phyloP scores from a whole-genome alignment of 495 filamentous ascomycete species.

The Barbatosphaeria neglecta region DNA sequence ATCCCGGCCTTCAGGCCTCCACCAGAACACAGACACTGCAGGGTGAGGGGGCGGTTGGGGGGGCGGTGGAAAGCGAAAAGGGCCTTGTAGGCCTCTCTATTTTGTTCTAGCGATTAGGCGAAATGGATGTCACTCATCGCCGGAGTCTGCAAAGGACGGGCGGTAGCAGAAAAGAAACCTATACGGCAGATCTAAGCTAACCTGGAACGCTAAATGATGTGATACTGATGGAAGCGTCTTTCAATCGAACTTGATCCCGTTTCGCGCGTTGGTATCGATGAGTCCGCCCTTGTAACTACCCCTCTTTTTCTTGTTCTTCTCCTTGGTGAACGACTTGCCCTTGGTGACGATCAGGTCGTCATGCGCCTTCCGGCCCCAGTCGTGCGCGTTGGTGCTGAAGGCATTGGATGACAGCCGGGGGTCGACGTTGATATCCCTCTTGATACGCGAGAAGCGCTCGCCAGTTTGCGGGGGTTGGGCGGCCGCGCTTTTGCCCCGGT shows the following conservation, averaged over 20 bases:
- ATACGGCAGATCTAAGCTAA: background rate
- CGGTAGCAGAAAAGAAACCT: background rate
- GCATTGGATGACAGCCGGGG: conserved; percentile 52
- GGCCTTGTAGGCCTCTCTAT: no score
- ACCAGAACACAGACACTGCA: no score
- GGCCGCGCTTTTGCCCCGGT: conserved; percentile 25
- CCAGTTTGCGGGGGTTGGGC: conserved; percentile 41
- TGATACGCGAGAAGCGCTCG: conserved; percentile 53
- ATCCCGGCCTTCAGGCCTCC: no score
- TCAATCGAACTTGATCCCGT: conserved; percentile 79
- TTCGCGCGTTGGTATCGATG: conserved; percentile 62
- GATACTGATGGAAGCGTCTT: background rate
- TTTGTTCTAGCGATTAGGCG: no score
- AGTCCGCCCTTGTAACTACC: conserved; percentile 77
- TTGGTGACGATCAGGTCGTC: conserved; percentile 79
- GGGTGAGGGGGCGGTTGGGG: no score
- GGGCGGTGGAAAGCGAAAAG: no score
- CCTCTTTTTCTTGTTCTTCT: conserved; percentile 95
- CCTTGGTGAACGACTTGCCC: conserved; percentile 97
- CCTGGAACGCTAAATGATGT: background rate
- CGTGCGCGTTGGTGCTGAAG: conserved; percentile 69
- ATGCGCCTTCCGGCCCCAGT: conserved; percentile 79
- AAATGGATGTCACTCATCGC: no score
- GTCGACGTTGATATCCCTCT: conserved; percentile 46
- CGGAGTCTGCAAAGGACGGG: no score